phyloP scores from a whole-genome alignment of 1,284 basidiomycete species.

The Ustilago bromivora region DNA sequence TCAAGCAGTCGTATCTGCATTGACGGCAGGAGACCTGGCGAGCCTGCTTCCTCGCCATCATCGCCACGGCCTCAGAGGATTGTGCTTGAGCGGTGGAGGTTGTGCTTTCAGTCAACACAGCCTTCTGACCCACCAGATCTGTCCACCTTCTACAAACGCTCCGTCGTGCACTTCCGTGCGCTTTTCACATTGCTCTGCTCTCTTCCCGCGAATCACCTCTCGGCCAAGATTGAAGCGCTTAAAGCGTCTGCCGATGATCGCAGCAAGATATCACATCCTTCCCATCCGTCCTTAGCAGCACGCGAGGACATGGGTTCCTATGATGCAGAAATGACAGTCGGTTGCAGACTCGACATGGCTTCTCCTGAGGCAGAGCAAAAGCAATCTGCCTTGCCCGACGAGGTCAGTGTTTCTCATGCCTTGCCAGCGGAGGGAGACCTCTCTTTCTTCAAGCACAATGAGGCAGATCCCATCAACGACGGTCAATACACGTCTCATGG shows the following conservation, averaged over 20 bases:
- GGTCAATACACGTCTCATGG: background rate
- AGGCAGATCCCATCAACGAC: background rate
- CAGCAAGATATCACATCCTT: background rate
- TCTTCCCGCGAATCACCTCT: slow-evolving; percentile 61
- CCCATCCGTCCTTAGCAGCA: slow-evolving; percentile 26
- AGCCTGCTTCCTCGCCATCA: background rate
- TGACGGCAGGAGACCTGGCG: slow-evolving; percentile 22
- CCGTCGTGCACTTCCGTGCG: slow-evolving; percentile 67
- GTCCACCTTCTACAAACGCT: slow-evolving; percentile 68
- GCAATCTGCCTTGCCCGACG: slow-evolving; percentile 2
- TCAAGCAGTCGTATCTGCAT: slow-evolving; percentile 17
- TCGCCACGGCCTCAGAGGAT: slow-evolving; percentile 19
- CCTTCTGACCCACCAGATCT: slow-evolving; percentile 54
- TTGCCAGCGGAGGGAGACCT: slow-evolving; percentile 13
- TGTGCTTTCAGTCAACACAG: slow-evolving; percentile 29
- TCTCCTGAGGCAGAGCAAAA: background rate
- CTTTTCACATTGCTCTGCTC: slow-evolving; percentile 61
- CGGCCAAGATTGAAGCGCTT: slow-evolving; percentile 42
- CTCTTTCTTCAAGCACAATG: background rate
- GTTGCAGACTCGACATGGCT: slow-evolving; percentile 52
- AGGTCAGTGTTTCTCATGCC: slow-evolving; percentile 13
- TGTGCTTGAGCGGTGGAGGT: slow-evolving; percentile 55
- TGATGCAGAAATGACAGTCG: slow-evolving; percentile 50
- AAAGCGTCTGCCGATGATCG: slow-evolving; percentile 10
- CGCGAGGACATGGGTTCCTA: slow-evolving; percentile 23